These are phyloP conservation scores for Mollisiaceae sp. DNA, from an alignment of 2,329 filamentous ascomycete species.

Conservation along the genomic window DNA sequence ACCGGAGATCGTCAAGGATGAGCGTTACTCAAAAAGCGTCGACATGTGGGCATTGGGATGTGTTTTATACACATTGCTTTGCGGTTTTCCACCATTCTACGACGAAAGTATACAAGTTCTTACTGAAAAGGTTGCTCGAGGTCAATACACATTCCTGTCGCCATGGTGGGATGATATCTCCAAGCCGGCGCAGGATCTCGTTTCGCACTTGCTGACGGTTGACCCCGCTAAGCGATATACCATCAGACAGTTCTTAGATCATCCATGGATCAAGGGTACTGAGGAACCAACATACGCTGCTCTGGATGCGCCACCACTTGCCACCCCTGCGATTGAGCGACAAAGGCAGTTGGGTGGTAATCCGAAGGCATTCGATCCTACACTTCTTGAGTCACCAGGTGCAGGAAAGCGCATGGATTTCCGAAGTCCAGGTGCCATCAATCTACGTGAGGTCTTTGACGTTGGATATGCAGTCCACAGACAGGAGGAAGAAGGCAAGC, in stretches of 20 bases:
- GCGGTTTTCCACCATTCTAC: conserved; percentile 97
- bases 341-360: conserved; percentile 39
- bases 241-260: conserved; percentile 89
- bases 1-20: conserved; percentile 98
- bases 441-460: conserved; percentile 95
- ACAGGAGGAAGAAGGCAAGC: conserved; percentile 94
- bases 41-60: conserved; percentile 99
- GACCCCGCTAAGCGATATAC: conserved; percentile 95
- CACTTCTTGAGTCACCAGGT: conserved; percentile 60
- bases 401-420: conserved; percentile 81
- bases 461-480: conserved; percentile 97
- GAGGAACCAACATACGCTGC: conserved; percentile 71
- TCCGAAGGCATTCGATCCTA: conserved; percentile 61
- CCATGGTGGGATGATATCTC: conserved; percentile 99
- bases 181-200: conserved; percentile 89
- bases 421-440: conserved; percentile 92
- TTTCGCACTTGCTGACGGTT: conserved; percentile 90
- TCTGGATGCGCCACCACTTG: conserved; percentile 72
- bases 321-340: conserved; percentile 62
- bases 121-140: conserved; percentile 95
- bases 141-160: conserved; percentile 96
- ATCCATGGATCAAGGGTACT: conserved; percentile 86
- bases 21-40: conserved; percentile 97
- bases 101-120: conserved; percentile 97
- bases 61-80: conserved; percentile 94